Evolutionary conservation across 2,329 filamentous ascomycete genomes (phyloP).

Genomic region (Neocatenulostroma microsporum): DNA sequence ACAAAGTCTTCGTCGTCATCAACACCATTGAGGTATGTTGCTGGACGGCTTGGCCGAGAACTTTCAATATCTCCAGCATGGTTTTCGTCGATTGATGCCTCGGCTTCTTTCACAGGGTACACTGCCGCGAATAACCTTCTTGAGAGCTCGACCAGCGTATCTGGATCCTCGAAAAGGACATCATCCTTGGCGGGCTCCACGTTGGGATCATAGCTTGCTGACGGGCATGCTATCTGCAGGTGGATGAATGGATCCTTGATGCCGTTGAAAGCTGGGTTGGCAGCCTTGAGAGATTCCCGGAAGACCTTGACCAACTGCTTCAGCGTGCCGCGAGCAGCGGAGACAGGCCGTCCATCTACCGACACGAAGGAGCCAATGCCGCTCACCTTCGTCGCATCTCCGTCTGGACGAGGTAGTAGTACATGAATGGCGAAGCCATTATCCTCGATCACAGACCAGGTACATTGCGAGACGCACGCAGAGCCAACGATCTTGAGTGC

Average conservation of each 20-base stretch:
- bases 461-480: constrained; percentile 49
- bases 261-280: constrained; percentile 18
- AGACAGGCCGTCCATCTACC: constrained; percentile 60
- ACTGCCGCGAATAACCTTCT: constrained; percentile 36
- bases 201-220: constrained; percentile 62
- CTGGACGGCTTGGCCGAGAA: too few species aligned
- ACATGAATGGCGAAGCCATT: constrained; percentile 46
- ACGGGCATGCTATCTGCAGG: constrained; percentile 55
- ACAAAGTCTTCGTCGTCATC: constrained; percentile 2
- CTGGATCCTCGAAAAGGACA: constrained; percentile 57
- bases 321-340: constrained; percentile 46
- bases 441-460: constrained; percentile 31
- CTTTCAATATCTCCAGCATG: too few species aligned
- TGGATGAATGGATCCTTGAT: constrained; percentile 53
- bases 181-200: constrained; percentile 65
- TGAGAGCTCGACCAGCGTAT: constrained; percentile 36
- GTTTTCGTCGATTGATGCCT: too few species aligned
- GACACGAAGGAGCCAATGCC: constrained; percentile 52
- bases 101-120: constrained; percentile 11
- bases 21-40: background rate
- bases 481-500: constrained; percentile 55
- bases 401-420: constrained; percentile 49
- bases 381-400: constrained; percentile 34
- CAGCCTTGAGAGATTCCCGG: constrained; percentile 41
- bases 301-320: constrained; percentile 53